Base-by-base conservation (phyloP, 108 stramenopile species). In the Cyclotella choctawhatcheeana region DNA sequence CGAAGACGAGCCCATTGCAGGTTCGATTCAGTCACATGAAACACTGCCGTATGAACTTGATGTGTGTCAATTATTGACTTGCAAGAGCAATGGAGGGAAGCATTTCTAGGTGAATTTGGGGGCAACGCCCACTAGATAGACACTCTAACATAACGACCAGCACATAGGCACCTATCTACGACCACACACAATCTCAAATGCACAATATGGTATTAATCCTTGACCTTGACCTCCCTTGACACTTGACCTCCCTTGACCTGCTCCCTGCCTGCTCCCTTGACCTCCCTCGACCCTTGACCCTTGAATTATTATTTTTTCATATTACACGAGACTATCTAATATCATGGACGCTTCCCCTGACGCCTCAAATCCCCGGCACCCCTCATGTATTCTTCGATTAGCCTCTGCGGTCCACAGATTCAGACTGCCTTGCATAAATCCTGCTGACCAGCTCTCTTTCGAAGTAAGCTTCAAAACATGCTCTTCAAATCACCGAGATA, bases 381-480 rank as follows among this genome's bases (percentile, higher is more conserved):
- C 93, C 34, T 89, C 92, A 52, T 84, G 88, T 14, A 76, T 82
- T 68, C 89, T 94, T 34, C 90, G 93, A 25, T 52, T 94, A 68
- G 86, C 91, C 12, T 89, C 88, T 33, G 88, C 86, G 10, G 86
- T 94, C 34, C 89, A 94, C 81, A 89, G 91, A 20, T 94, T 94
- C 67, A 71, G 70, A 24, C 45, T 73, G 29, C 79, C 79, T 17
- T 64, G 25, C 45, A 80, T 80, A 26, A 68, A 73, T 67, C 69
- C 84, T 26, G 48, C 45, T 37, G 86, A 80, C 52, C 72, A 73
- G 32, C 27, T 92, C 14, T 87, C 84, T 45, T 94, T 89, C 72
- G 83, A 82, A 37, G 54, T 62, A 14, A 84, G 86, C 69, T 94
- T 94, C 55, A 75, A 79, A 40, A 81, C 88, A 14, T 80, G 79